Evolutionary conservation across 148 eudicot genomes (phyloP), one percentile per base, ranked within the genome.

Genomic region (Diospyros lotus): DNA sequence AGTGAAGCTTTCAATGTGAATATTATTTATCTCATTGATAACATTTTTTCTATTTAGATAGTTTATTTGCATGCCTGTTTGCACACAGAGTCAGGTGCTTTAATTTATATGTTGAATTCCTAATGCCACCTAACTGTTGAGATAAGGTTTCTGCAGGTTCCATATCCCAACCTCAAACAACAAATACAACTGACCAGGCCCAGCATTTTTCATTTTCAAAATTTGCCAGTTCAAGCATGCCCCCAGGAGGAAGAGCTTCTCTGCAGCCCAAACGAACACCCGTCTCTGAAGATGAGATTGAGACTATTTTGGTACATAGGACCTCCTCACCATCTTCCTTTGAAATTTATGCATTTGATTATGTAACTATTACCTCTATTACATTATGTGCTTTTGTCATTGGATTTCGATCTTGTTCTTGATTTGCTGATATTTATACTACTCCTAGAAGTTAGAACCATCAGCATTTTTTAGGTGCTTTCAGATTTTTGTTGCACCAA

Each of bases 251-350:
- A 63, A 94, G 82, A 83, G 98, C 98, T 68, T 90, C 98, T 74
- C 81, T 79, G 78, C 98, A 94, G 84, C 98, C 97, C 75, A 94
- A 87, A 81, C 78, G 95, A 80, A 82, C 89, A 54, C 95, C 95
- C 44, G 75, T 94, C 28, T 80, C 98, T 41, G 88, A 83, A 76
- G 97, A 85, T 41, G 98, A 94, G 87, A 94, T 94, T 59, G 98
- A 94, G 71, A 81, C 92, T 39, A 79, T 94, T 77, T 75, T 94
- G 95, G 97, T 94, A 89, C 48, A 77, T 64, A 50, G 6, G 38
- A 40, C 46, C 15, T 64, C 15, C 14, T 67, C 18, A 13, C 38
- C 39, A 12, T 41, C 44, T 78, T 65, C 45, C 17, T 45, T 42
- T 5, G 13, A 46, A 18, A 60, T 72, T 43, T 39, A 9, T 45